phyloP scores from a whole-genome alignment of 805 yeast species.

The Barnettozyma pratensis region DNA sequence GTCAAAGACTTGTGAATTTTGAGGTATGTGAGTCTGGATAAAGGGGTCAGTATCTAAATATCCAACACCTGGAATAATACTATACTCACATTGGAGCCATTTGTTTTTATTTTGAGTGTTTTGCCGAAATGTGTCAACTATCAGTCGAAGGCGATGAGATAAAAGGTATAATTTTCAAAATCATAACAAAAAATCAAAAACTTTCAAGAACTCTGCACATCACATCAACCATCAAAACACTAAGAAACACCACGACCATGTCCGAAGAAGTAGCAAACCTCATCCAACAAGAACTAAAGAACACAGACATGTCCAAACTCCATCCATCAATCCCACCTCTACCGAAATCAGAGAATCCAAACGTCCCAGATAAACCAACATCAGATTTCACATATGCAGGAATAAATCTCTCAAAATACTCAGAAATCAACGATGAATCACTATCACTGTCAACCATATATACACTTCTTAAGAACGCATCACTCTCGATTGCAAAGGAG shows the following conservation, averaged over 20 bases:
- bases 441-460: slow-evolving; percentile 1
- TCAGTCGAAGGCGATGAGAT: not conserved
- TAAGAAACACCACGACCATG: not conserved
- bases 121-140: not conserved
- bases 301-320: not conserved
- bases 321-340: slow-evolving; percentile 1
- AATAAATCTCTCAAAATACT: slow-evolving; percentile 4
- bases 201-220: not conserved
- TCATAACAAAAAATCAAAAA: not conserved
- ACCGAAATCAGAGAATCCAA: not conserved
- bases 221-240: not conserved
- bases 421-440: not conserved
- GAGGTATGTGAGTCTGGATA: not conserved
- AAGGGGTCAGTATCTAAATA: not conserved
- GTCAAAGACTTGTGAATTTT: not conserved
- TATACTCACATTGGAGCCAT: slow-evolving; percentile 5
- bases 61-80: too few species aligned
- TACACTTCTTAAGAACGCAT: slow-evolving; percentile 1
- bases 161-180: not conserved
- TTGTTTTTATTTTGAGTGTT: not conserved
- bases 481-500: slow-evolving; percentile 1
- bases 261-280: not conserved
- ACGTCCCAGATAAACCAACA: not conserved
- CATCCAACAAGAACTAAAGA: slow-evolving; percentile 1
- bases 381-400: slow-evolving; percentile 3